A percentile compares a stretch with the other conserved stretches of the same genome.
Conservation (phyloP, 305 asterid genomes). For the Rubia occidens region DNA sequence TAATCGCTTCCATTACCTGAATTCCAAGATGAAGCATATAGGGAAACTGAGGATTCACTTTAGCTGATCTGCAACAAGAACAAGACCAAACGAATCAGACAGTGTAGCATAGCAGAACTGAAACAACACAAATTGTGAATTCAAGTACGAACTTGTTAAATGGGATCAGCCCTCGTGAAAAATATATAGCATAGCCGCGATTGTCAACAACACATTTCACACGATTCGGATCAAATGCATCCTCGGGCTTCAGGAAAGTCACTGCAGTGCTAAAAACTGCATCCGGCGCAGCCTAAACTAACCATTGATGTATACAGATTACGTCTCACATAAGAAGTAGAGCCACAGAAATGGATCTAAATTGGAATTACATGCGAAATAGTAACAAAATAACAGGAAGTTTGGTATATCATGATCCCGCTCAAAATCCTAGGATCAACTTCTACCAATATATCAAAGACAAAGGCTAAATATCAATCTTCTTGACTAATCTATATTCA, state of each 20-base stretch:
- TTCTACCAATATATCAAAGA: neutral
- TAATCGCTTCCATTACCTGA: conserved; percentile 42
- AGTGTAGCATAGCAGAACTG: neutral
- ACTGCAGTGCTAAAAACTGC: conserved; percentile 42
- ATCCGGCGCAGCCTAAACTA: conserved; percentile 75
- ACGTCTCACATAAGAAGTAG: neutral
- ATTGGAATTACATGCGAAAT: neutral
- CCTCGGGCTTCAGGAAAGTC: no score
- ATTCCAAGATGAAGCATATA: conserved; percentile 93
- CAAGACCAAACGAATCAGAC: conserved; percentile 3
- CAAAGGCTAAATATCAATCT: neutral
- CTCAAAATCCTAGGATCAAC: neutral
- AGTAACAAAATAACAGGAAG: neutral
- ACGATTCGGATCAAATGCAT: no score
- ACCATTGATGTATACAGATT: conserved; percentile 4
- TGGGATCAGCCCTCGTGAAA: conserved; percentile 52
- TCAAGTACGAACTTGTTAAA: conserved; percentile 51
- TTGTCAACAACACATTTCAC: no score
- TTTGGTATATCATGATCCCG: neutral
- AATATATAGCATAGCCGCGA: no score
- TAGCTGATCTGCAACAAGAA: conserved; percentile 53
- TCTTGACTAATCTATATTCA: neutral
- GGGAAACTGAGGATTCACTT: conserved; percentile 66
- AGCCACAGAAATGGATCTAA: neutral
- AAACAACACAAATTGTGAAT: neutral